These are phyloP conservation scores for Atkinsonella hypoxylon DNA, from an alignment of 2,329 filamentous ascomycete genomes.

Conservation along the genomic window DNA sequence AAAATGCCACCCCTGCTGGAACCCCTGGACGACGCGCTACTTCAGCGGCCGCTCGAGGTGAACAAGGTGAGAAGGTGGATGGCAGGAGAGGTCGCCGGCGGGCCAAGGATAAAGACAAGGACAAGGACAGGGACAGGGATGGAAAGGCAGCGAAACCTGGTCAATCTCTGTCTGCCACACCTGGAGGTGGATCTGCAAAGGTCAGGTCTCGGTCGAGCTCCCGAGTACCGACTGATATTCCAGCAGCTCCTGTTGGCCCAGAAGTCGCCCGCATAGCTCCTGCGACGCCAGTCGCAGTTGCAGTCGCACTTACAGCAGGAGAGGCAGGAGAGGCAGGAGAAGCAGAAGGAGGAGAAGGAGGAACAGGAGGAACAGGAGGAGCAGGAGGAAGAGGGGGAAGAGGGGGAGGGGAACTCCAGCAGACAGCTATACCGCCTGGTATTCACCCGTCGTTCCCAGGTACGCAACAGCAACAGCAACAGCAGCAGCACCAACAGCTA, in stretches of 20 bases:
- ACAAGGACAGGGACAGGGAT: slow-evolving; percentile 20
- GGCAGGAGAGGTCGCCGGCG: slow-evolving; percentile 27
- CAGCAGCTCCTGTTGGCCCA: neutral
- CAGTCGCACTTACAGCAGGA: neutral
- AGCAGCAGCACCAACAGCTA: slow-evolving; percentile 10
- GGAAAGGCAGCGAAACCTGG: slow-evolving; percentile 27
- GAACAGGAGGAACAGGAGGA: too few relatives aligned
- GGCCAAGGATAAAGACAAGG: slow-evolving; percentile 26
- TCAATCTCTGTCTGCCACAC: slow-evolving; percentile 35
- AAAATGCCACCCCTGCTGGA: slow-evolving; percentile 43
- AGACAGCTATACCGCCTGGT: slow-evolving; percentile 23
- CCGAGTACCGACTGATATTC: slow-evolving; percentile 27
- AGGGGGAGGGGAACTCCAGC: slow-evolving; percentile 24
- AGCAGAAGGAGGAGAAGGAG: too few relatives aligned
- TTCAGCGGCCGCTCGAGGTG: slow-evolving; percentile 25
- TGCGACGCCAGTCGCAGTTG: neutral
- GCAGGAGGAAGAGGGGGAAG: too few relatives aligned
- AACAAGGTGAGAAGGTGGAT: slow-evolving; percentile 34
- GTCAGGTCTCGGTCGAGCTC: slow-evolving; percentile 44
- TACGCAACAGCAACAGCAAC: slow-evolving; percentile 9
- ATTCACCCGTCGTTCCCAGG: slow-evolving; percentile 30
- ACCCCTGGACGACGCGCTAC: slow-evolving; percentile 43
- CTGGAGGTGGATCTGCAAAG: slow-evolving; percentile 25
- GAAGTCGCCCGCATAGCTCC: neutral
- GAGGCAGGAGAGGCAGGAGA: too few relatives aligned